Conservation (phyloP, 2,329 filamentous ascomycete species). For the Cladophialophora carrionii region DNA sequence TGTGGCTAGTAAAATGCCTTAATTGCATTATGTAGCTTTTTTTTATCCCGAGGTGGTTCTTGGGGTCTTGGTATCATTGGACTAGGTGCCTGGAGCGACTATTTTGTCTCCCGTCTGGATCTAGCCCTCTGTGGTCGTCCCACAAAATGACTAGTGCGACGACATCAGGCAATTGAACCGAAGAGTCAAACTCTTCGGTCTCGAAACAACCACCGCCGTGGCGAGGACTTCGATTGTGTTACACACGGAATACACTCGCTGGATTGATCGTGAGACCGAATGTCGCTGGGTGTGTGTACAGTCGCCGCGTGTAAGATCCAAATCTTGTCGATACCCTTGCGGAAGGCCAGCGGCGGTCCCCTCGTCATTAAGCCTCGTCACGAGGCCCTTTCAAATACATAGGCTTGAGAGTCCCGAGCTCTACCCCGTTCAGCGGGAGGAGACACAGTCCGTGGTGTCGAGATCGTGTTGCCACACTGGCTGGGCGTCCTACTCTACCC, state of each 20-base stretch:
- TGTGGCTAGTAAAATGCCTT: background rate
- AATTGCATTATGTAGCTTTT: background rate
- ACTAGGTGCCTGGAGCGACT: too few relatives aligned
- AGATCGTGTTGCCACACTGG: slow-evolving; percentile 3
- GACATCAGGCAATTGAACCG: too few relatives aligned
- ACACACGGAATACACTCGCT: background rate
- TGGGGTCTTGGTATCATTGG: background rate
- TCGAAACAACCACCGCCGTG: background rate
- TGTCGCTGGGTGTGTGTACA: background rate
- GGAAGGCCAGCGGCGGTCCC: slow-evolving; percentile 8
- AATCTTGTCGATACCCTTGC: background rate
- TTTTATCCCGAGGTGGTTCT: background rate
- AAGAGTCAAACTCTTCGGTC: too few relatives aligned
- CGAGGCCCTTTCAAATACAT: slow-evolving; percentile 28
- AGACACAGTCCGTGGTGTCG: slow-evolving; percentile 26
- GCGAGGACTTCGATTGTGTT: background rate
- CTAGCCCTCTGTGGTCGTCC: too few relatives aligned
- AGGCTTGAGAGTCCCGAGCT: slow-evolving; percentile 31
- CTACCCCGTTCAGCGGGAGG: slow-evolving; percentile 34
- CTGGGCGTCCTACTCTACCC: background rate
- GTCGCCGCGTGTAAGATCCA: background rate
- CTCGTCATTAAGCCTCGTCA: slow-evolving; percentile 26
- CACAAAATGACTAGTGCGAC: background rate
- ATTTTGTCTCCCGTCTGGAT: too few relatives aligned
- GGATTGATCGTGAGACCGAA: background rate